Evolutionary conservation across 164 flowering plant genomes (phyloP).

Genomic region (Houttuynia cordata): DNA sequence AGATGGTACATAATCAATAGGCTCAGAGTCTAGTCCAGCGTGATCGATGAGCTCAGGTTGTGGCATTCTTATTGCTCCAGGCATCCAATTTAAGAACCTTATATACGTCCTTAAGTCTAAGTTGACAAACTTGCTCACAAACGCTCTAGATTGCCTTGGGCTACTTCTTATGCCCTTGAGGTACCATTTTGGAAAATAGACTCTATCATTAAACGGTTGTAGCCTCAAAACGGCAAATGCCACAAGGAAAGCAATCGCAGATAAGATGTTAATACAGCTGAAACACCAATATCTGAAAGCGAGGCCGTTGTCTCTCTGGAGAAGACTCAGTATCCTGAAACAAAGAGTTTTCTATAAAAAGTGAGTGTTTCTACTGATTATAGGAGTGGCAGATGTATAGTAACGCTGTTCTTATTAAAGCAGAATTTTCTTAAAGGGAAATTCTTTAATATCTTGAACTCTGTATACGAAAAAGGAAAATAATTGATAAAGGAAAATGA

Average conservation of each 20-base stretch:
- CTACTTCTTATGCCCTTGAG: constrained; percentile 69
- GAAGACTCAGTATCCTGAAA: background rate
- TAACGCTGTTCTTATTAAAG: no score
- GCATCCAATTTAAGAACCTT: constrained; percentile 84
- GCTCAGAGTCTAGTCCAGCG: constrained; percentile 92
- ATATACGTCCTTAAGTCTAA: constrained; percentile 56
- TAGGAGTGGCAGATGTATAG: background rate
- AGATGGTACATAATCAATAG: constrained; percentile 67
- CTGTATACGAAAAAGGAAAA: no score
- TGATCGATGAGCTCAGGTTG: constrained; percentile 85
- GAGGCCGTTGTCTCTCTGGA: constrained; percentile 40
- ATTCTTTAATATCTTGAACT: no score
- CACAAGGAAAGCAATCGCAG: constrained; percentile 60
- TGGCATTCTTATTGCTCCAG: constrained; percentile 82
- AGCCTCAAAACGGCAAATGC: constrained; percentile 73
- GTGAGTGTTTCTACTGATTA: background rate
- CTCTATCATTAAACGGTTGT: constrained; percentile 87
- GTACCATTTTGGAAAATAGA: constrained; percentile 95
- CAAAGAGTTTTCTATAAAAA: background rate
- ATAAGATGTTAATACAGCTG: constrained; percentile 58
- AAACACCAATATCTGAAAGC: constrained; percentile 47
- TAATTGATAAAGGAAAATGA: no score
- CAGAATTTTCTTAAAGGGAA: no score
- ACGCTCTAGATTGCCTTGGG: constrained; percentile 47
- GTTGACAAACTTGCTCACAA: constrained; percentile 54